These are phyloP conservation scores for Vaccinium darrowii DNA, from an alignment of 148 eudicot genomes.

Conservation along the genomic window DNA sequence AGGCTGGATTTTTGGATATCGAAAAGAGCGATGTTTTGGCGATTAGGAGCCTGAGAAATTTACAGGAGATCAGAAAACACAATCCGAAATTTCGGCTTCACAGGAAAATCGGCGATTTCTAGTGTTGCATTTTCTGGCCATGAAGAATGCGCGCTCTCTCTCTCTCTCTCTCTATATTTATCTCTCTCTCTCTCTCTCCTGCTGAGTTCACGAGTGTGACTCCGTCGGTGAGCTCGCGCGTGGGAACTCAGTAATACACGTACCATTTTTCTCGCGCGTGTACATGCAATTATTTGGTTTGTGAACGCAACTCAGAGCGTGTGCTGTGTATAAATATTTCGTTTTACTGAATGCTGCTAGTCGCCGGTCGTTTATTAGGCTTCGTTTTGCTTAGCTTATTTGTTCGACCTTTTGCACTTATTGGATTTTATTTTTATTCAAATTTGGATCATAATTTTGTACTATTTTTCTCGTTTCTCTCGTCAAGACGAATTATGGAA, in stretches of 20 bases:
- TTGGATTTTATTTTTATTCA: too few species aligned
- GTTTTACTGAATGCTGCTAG: not conserved
- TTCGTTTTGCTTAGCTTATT: too few species aligned
- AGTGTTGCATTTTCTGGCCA: slow-evolving; percentile 13
- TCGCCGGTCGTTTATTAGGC: too few species aligned
- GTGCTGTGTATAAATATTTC: not conserved
- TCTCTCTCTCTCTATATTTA: not conserved
- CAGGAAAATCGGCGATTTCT: slow-evolving; percentile 55
- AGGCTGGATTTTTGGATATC: slow-evolving; percentile 22
- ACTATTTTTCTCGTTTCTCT: too few species aligned
- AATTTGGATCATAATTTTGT: too few species aligned
- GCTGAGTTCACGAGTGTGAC: not conserved
- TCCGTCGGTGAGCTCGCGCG: slow-evolving; percentile 24
- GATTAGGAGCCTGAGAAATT: slow-evolving; percentile 51
- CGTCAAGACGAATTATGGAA: too few species aligned
- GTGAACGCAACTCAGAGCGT: not conserved
- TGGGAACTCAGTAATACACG: not conserved
- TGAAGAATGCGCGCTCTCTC: not conserved
- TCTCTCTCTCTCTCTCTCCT: not conserved
- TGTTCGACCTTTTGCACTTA: too few species aligned
- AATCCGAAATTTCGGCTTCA: slow-evolving; percentile 26
- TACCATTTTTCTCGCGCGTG: slow-evolving; percentile 2
- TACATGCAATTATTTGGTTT: slow-evolving; percentile 9
- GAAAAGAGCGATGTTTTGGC: slow-evolving; percentile 37
- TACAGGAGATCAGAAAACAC: slow-evolving; percentile 30